Evolutionary conservation across 2,329 filamentous ascomycete genomes (phyloP).

Genomic region (Exophiala lecanii-corni): DNA sequence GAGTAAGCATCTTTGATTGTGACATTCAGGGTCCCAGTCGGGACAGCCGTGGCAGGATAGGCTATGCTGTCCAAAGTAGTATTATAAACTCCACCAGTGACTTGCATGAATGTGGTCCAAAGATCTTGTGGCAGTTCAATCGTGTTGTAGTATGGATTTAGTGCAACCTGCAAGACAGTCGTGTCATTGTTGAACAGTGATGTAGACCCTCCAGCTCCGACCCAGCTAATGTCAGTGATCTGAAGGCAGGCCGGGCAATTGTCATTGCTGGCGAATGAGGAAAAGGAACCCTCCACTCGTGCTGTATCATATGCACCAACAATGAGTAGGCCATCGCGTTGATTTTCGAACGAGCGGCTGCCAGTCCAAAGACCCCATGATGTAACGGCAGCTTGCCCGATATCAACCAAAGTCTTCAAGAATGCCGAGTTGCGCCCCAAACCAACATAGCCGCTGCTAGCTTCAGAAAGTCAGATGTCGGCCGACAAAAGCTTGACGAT

Average conservation of each 20-base stretch:
- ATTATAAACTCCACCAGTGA: not conserved
- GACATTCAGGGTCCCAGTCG: constrained; percentile 7
- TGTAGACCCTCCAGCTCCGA: constrained; percentile 3
- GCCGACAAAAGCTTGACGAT: not conserved
- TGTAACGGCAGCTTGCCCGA: constrained; percentile 6
- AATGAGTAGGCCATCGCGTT: constrained; percentile 8
- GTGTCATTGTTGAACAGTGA: constrained; percentile 1
- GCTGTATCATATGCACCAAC: constrained; percentile 17
- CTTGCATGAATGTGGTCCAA: not conserved
- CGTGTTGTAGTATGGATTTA: constrained; percentile 5
- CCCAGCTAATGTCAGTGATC: constrained; percentile 9
- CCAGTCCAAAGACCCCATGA: constrained; percentile 19
- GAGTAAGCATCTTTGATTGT: constrained; percentile 8
- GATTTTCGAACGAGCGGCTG: constrained; percentile 6
- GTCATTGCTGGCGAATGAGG: constrained; percentile 1
- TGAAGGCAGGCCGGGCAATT: constrained; percentile 13
- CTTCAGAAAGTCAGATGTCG: not conserved
- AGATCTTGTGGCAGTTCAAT: not conserved
- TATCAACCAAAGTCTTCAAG: constrained; percentile 8
- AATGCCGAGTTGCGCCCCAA: constrained; percentile 18
- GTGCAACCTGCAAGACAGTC: constrained; percentile 3
- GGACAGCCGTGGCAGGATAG: not conserved
- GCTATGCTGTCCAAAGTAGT: not conserved
- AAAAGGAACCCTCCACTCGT: constrained; percentile 12
- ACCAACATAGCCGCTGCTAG: constrained; percentile 5